Evolutionary conservation across 345 rosid species (phyloP).

Genomic region (Eucalyptus regnans): DNA sequence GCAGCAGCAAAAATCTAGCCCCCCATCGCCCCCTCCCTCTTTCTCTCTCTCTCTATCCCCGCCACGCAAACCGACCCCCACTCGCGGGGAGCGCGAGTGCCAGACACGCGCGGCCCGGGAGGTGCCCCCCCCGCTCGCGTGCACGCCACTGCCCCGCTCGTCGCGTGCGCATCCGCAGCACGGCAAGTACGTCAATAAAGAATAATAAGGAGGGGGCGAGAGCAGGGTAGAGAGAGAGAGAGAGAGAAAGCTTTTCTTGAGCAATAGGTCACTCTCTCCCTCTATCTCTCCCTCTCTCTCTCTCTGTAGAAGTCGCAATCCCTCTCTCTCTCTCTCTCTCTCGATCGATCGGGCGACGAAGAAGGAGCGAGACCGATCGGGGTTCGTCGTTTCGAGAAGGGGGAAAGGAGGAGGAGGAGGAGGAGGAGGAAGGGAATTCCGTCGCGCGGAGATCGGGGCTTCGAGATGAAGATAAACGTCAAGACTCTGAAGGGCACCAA

Average conservation of each 20-base stretch:
- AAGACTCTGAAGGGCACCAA: slow-evolving; percentile 11
- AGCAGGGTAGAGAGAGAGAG: neutral
- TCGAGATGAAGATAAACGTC: slow-evolving; percentile 10
- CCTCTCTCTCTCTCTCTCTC: neutral
- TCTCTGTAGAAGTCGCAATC: neutral
- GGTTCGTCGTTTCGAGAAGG: neutral
- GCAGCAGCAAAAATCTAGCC: neutral
- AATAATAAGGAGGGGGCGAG: neutral
- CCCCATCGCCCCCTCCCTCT: neutral
- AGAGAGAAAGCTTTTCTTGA: neutral
- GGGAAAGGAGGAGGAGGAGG: neutral
- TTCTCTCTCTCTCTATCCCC: neutral
- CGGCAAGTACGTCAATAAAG: neutral
- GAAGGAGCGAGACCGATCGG: neutral
- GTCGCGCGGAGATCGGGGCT: neutral
- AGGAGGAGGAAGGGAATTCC: neutral
- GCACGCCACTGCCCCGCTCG: neutral
- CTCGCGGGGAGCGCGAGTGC: neutral
- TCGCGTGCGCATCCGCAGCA: neutral
- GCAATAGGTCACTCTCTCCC: neutral
- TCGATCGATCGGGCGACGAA: neutral
- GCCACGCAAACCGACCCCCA: neutral
- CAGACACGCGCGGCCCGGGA: neutral
- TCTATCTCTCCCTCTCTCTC: neutral
- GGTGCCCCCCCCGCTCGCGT: neutral